Evolutionary conservation across 2,329 filamentous ascomycete species (phyloP).

Genomic region (Phyllosticta citriasiana): DNA sequence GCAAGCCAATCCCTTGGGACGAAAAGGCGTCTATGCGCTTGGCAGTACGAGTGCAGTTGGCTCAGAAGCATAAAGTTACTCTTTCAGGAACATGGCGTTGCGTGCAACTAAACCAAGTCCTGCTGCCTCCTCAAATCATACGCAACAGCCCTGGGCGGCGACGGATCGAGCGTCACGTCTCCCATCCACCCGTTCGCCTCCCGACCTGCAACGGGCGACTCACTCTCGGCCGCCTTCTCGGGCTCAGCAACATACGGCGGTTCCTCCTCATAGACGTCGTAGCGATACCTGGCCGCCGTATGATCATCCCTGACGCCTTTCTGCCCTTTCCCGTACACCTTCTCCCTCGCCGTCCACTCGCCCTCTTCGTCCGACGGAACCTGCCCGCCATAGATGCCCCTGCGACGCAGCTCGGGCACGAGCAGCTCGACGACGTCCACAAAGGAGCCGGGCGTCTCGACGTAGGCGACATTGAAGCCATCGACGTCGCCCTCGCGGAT

Average conservation of each 20-base stretch:
- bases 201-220: neutral
- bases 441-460: conserved; percentile 34
- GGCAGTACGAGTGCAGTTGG: too few species aligned
- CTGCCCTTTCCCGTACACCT: conserved; percentile 52
- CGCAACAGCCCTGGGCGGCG: neutral
- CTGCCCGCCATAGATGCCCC: conserved; percentile 20
- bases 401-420: conserved; percentile 26
- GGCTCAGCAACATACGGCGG: conserved; percentile 19
- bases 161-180: neutral
- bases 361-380: conserved; percentile 16
- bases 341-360: conserved; percentile 39
- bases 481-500: conserved; percentile 33
- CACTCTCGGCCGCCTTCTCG: neutral
- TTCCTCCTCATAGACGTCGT: conserved; percentile 51
- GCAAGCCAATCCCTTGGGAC: neutral
- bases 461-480: conserved; percentile 29
- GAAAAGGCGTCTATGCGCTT: neutral
- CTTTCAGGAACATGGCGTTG: neutral
- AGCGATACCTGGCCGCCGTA: conserved; percentile 49
- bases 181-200: neutral
- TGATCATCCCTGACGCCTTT: conserved; percentile 48
- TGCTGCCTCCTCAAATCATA: conserved; percentile 4
- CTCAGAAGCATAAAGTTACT: neutral
- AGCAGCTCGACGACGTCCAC: conserved; percentile 28
- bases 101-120: neutral